Evolutionary conservation across 1,284 basidiomycete species (phyloP), one percentile per base, ranked within the genome.

Genomic region (Blastosporella zonata): DNA sequence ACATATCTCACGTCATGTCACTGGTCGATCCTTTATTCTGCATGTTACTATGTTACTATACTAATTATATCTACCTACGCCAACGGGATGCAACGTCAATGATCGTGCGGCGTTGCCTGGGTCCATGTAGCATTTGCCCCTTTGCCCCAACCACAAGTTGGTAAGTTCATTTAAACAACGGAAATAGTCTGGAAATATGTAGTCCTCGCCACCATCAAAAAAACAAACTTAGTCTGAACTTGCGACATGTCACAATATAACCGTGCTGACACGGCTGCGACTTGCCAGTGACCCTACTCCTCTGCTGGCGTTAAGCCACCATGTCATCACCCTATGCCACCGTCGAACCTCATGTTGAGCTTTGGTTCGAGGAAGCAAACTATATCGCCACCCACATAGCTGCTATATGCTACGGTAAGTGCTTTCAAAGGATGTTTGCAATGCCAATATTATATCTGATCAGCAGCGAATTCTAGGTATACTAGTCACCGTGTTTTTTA

Each of bases 351-450:
- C 43, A 28, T 17, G 43, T 35, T 20, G 47, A 49, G 10, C 37
- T 56, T 28, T 61, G 60, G 62, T 59, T 54, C 37, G 62, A 62
- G 29, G 56, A 58, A 40, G 54, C 55, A 13, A 59, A 55, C 42
- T 63, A 55, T 46, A 46, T 59, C 17, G 45, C 62, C 6, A 59
- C 55, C 2, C 59, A 62, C 46, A 51, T 63, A 28, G 58, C 58
- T n/a, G 34, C 60, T 9, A 47, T 63, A 23, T 59, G 54, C 10
- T 63, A 58, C 34, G 62, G 62, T 56, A 33, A 43, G 50, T 50
- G 18, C 12, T 34, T 4, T 35, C 22, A 36, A 15, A n/a, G n/a
- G n/a, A 10, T 25, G 9, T 10, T 21, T 36, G 17, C 37, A 10
- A 29, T 22, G 41, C 21, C 6, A 9, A 9, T 2, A 9, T 13